Evolutionary conservation across 345 rosid genomes (phyloP), one percentile per base, ranked within the genome.

Genomic region (Ailanthus altissimus): DNA sequence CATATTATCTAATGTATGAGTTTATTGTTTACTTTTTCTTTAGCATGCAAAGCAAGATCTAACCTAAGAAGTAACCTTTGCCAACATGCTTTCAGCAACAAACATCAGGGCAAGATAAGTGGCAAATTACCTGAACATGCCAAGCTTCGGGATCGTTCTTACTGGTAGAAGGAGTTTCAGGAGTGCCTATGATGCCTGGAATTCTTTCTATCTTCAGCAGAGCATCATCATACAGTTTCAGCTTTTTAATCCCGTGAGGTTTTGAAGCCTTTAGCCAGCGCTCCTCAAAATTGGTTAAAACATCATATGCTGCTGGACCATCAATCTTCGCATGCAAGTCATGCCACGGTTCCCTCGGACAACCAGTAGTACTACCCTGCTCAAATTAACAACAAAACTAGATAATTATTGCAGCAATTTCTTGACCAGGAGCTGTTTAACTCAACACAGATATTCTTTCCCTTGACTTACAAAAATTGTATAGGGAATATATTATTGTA

Each of bases 301-400:
- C 93, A 77, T 95, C 99, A 77, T 95, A 95, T 14, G 99, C 99
- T 59, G 98, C 99, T 67, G 99, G 98, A 70, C 98, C 98, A 87
- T 93, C 97, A 80, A 95, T 92, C 87, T 66, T 90, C 73, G 89
- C 59, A 87, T 95, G 99, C 87, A 95, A 78, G 86, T 95, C 99
- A 86, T 95, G 99, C 99, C 99, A 95, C 32, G 98, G 93, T 79
- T 93, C 98, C 83, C 99, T 86, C 64, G 97, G 97, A 71, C 94
- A 89, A 61, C 97, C 96, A n/a, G 83, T 77, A 45, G 82, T 70
- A 79, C 69, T 84, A 72, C 94, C 97, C 99, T 95, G 82, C 59
- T 61, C 81, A 78, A 62, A 62, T 70, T 21, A 76, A 74, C 43
- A 78, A 36, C 40, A 58, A 36, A 47, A 56, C 61, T 73, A 25